Evolutionary conservation across 1,284 basidiomycete genomes (phyloP), one percentile per base, ranked within the genome.

Genomic region (Coniophora puteana): DNA sequence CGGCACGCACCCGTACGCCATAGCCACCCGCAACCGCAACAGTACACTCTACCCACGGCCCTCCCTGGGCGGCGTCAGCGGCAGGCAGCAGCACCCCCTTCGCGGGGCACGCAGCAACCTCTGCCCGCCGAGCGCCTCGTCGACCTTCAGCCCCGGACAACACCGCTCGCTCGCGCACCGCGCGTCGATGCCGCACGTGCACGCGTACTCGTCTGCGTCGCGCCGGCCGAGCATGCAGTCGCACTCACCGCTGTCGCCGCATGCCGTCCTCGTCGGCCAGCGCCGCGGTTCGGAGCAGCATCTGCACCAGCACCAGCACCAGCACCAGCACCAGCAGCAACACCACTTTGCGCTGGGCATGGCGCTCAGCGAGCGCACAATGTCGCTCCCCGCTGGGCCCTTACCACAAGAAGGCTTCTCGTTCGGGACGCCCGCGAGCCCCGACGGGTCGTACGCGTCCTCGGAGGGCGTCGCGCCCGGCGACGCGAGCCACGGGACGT

Each of bases 371-470:
- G 44, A 69, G 12, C 75, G 82, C 24, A 53, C 66, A 5, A 56
- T 79, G 1, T 70, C 78, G 3, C 78, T 78, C 8, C 72, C 80
- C 35, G 78, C 81, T 5, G 84, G 83, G 0, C 83, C 84, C 5
- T 67, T 86, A n/a, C 84, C 83, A 5, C 69, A 72, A 7, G 77
- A 79, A 22, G 72, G 72, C 51, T 87, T 78, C 65, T 78, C 78
- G 30, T 87, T 87, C 51, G 83, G 83, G 46, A 67, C 73, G 6
- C 71, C 78, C 44, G 54, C 61, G n/a, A n/a, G n/a, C n/a, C n/a
- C n/a, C n/a, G n/a, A n/a, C n/a, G n/a, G n/a, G 0, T 69, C 70
- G 2, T 62, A 67, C 2, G 67, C 72, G 1, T 57, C 67, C n/a
- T 69, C 71, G 41, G 52, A 71, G 43, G 63, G 63, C 40, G 71